Evolutionary conservation across 1,139 yeast species (phyloP).

Genomic region (Hyphopichia wangnamkhiaoensis): DNA sequence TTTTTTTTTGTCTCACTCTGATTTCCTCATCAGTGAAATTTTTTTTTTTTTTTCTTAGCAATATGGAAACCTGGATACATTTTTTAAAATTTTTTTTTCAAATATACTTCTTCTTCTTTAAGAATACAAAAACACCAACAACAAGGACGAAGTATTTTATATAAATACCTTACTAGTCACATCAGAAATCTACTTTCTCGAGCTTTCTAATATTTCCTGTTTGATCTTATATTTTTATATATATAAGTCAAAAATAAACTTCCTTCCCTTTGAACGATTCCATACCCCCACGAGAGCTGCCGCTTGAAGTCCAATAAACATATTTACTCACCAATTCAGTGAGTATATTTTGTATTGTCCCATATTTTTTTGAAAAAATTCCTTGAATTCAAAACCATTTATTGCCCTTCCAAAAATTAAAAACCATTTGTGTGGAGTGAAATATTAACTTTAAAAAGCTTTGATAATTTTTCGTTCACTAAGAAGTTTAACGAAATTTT

Average conservation of each 20-base stretch:
- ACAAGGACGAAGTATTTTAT: neutral
- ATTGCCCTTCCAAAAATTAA: constrained; percentile 9
- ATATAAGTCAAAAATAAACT: constrained; percentile 7
- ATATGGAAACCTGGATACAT: no score
- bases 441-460: no score
- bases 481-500: no score
- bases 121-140: neutral
- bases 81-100: neutral
- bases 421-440: constrained; percentile 6
- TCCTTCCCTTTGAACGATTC: constrained; percentile 6
- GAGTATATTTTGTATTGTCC: constrained; percentile 22
- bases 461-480: no score
- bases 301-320: constrained; percentile 42
- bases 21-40: neutral
- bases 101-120: no score
- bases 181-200: neutral
- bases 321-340: constrained; percentile 31
- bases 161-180: neutral
- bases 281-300: constrained; percentile 45
- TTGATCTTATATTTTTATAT: constrained; percentile 2
- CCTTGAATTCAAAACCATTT: neutral
- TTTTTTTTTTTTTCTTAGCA: no score
- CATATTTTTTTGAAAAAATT: constrained; percentile 2
- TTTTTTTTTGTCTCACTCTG: neutral
- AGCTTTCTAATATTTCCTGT: neutral